Evolutionary conservation across 2,329 filamentous ascomycete species (phyloP).

Genomic region (Mariannaea elegans): DNA sequence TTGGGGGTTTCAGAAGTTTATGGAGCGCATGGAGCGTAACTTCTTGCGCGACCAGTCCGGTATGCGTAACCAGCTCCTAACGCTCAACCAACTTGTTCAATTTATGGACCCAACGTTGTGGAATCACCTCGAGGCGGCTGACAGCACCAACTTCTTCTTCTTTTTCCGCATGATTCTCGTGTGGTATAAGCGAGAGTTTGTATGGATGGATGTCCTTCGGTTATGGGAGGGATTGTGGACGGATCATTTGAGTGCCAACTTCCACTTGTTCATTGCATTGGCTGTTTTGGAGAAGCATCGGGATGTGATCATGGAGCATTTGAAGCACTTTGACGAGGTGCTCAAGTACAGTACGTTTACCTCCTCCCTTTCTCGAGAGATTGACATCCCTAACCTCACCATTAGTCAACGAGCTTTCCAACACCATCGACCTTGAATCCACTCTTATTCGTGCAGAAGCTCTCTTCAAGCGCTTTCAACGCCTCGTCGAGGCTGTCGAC

Average conservation of each 20-base stretch:
- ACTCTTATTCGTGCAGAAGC: constrained; percentile 89
- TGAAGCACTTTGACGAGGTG: constrained; percentile 95
- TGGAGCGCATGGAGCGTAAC: constrained; percentile 98
- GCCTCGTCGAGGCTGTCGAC: constrained; percentile 89
- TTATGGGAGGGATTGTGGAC: constrained; percentile 97
- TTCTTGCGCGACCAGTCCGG: constrained; percentile 95
- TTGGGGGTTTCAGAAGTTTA: constrained; percentile 95
- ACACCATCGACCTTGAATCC: constrained; percentile 88
- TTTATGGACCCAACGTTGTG: constrained; percentile 97
- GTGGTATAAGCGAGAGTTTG: constrained; percentile 98
- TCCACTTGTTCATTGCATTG: constrained; percentile 93
- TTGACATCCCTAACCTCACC: constrained; percentile 24
- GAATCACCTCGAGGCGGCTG: constrained; percentile 85
- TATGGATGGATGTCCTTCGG: constrained; percentile 84
- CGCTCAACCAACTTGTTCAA: constrained; percentile 93
- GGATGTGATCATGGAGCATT: constrained; percentile 94
- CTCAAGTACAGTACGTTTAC: constrained; percentile 83
- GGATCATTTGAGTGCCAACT: constrained; percentile 86
- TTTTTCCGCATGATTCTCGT: constrained; percentile 99
- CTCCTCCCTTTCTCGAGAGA: background rate
- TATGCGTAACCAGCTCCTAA: constrained; percentile 91
- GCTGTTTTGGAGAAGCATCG: constrained; percentile 95
- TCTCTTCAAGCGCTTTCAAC: constrained; percentile 87
- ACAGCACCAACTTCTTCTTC: constrained; percentile 99
- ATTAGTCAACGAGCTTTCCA: constrained; percentile 91